phyloP scores from a whole-genome alignment of 1,284 basidiomycete species.

The Ganoderma multipileum region DNA sequence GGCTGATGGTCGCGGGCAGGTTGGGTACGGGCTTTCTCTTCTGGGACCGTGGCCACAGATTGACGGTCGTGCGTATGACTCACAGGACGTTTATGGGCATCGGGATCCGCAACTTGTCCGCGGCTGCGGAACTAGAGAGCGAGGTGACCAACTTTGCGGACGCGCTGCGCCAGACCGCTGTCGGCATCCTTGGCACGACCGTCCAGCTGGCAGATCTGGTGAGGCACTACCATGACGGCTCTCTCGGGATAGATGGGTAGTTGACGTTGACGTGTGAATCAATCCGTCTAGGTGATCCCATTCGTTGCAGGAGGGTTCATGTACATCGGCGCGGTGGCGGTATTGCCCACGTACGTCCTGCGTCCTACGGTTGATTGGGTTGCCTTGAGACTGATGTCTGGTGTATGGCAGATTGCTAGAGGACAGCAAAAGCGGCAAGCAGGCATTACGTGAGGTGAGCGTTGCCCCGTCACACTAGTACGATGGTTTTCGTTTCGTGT shows the following conservation, averaged over 20 bases:
- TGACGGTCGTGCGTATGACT: constrained; percentile 18
- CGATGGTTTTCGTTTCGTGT: background rate
- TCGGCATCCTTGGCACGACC: constrained; percentile 83
- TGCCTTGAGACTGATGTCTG: constrained; percentile 2
- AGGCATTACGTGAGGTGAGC: constrained; percentile 84
- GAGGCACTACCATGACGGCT: constrained; percentile 37
- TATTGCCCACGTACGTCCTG: constrained; percentile 80
- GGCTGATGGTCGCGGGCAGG: constrained; percentile 27
- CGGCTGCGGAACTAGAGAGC: constrained; percentile 51
- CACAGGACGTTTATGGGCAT: constrained; percentile 89
- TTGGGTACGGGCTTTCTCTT: constrained; percentile 32
- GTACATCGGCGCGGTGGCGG: constrained; percentile 91
- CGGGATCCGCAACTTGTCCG: constrained; percentile 76
- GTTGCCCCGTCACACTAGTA: constrained; percentile 1
- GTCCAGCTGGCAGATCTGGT: constrained; percentile 80
- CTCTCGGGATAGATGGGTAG: too few relatives aligned
- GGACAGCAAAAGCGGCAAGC: constrained; percentile 85
- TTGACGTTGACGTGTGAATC: background rate
- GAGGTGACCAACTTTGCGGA: constrained; percentile 66
- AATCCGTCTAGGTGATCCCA: constrained; percentile 73
- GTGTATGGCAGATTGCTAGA: constrained; percentile 67
- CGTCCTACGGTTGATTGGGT: constrained; percentile 6
- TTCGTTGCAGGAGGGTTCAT: constrained; percentile 93
- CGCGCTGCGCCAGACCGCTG: constrained; percentile 73
- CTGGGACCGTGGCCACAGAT: background rate